Conservation (phyloP, 2,329 filamentous ascomycete species). For the Diaporthe vaccinii region DNA sequence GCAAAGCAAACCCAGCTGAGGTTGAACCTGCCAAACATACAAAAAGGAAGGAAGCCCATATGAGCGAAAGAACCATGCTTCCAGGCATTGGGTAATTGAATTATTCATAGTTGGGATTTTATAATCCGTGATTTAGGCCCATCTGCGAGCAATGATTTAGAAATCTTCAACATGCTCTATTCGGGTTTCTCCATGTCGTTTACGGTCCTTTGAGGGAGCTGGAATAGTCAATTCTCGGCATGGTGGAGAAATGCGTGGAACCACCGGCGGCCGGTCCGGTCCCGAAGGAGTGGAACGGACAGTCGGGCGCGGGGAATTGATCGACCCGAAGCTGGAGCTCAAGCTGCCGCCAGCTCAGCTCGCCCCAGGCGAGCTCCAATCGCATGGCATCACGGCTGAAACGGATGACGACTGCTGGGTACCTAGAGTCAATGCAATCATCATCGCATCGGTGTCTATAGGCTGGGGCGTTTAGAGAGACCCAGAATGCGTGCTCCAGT, state of each 20-base stretch:
- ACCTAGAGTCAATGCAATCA: conserved; percentile 37
- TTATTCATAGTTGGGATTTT: no score
- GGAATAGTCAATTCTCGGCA: background rate
- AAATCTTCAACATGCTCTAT: no score
- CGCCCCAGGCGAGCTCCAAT: conserved; percentile 23
- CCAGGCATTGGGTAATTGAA: no score
- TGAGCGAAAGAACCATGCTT: no score
- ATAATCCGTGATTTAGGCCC: no score
- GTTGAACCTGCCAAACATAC: background rate
- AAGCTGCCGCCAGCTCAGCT: conserved; percentile 23
- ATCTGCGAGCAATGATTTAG: no score
- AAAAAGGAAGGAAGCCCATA: no score
- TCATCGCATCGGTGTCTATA: conserved; percentile 5
- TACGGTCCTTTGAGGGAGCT: background rate
- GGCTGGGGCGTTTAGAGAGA: background rate
- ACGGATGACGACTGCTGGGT: conserved; percentile 31
- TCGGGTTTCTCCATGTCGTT: no score
- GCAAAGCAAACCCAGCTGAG: background rate
- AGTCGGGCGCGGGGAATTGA: conserved; percentile 32
- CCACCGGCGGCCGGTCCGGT: background rate
- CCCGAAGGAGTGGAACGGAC: conserved; percentile 6
- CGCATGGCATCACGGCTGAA: conserved; percentile 36
- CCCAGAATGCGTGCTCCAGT: background rate
- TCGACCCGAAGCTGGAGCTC: conserved; percentile 31
- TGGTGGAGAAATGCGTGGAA: background rate